phyloP scores from a whole-genome alignment of 345 rosid genomes.

The Sonneratia caseolaris region DNA sequence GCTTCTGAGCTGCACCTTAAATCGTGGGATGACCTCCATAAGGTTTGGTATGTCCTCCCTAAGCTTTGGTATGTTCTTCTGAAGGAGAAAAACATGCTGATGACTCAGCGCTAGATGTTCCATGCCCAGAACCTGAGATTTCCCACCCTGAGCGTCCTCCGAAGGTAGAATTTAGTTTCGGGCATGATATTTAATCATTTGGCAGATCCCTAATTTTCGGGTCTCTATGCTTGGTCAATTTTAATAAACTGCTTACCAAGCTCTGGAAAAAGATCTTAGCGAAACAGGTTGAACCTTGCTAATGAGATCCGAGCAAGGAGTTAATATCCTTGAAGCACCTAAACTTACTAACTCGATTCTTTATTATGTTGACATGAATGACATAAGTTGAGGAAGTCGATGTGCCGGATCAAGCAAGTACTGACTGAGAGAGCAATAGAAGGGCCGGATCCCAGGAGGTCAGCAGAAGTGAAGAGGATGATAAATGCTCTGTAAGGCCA shows the following conservation, averaged over 20 bases:
- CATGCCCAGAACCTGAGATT: not conserved
- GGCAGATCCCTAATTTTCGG: too few species aligned
- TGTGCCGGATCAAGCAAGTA: constrained; percentile 84
- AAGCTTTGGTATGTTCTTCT: constrained; percentile 35
- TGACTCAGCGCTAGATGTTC: constrained; percentile 97
- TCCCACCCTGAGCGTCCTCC: too few species aligned
- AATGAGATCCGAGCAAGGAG: not conserved
- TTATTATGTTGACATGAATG: not conserved
- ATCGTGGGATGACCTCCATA: too few species aligned
- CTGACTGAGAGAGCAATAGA: constrained; percentile 83
- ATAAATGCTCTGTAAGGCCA: constrained; percentile 57
- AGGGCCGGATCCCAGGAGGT: constrained; percentile 75
- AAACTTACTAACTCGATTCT: not conserved
- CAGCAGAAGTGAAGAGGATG: constrained; percentile 87
- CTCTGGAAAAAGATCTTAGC: not conserved
- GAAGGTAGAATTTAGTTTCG: too few species aligned
- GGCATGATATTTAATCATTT: too few species aligned
- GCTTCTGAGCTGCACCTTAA: too few species aligned
- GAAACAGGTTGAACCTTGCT: not conserved
- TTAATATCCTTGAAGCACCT: not conserved
- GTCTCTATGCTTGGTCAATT: not conserved
- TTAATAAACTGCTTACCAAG: not conserved
- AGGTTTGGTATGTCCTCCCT: constrained; percentile 30
- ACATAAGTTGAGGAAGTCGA: constrained; percentile 69
- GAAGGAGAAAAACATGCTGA: constrained; percentile 94